Percentiles rank a stretch among this genome's conserved stretches.
These are phyloP conservation scores for Acidomyces sp. DNA, from an alignment of 495 filamentous ascomycete genomes.

Conservation along the genomic window DNA sequence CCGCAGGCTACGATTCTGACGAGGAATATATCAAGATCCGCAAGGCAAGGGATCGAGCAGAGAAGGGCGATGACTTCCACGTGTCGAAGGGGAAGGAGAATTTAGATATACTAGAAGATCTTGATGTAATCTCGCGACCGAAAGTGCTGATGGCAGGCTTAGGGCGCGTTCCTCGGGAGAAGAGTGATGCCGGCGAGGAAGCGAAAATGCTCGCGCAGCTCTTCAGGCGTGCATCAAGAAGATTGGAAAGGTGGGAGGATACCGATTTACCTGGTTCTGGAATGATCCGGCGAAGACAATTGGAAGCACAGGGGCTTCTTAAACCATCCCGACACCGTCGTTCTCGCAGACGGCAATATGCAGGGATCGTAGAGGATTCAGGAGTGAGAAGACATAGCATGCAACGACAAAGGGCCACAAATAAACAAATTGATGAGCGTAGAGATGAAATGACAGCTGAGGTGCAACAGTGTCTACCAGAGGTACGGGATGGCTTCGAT, in stretches of 20 bases:
- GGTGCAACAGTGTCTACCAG: neutral
- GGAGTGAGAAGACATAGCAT: constrained; percentile 4
- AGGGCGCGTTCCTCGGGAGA: constrained; percentile 9
- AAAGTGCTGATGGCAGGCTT: constrained; percentile 14
- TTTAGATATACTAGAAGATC: constrained; percentile 4
- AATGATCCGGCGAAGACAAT: constrained; percentile 11
- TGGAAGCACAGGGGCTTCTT: neutral
- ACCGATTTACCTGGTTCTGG: constrained; percentile 8
- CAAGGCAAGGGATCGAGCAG: constrained; percentile 5
- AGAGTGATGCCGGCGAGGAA: constrained; percentile 27
- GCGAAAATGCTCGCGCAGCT: constrained; percentile 19
- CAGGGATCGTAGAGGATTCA: constrained; percentile 3
- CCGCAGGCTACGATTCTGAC: constrained; percentile 63
- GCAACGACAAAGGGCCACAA: constrained; percentile 4
- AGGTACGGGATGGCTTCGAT: constrained; percentile 18
- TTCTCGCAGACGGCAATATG: constrained; percentile 1
- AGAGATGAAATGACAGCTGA: neutral
- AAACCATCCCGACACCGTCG: neutral
- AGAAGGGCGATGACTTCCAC: constrained; percentile 9
- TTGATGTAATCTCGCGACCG: constrained; percentile 1
- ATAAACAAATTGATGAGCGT: neutral
- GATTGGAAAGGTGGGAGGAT: constrained; percentile 28
- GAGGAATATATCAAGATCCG: constrained; percentile 41
- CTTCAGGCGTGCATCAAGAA: constrained; percentile 15
- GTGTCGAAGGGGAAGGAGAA: constrained; percentile 2